phyloP scores from a whole-genome alignment of 139 green algal genomes.

The Closterium sp. region DNA sequence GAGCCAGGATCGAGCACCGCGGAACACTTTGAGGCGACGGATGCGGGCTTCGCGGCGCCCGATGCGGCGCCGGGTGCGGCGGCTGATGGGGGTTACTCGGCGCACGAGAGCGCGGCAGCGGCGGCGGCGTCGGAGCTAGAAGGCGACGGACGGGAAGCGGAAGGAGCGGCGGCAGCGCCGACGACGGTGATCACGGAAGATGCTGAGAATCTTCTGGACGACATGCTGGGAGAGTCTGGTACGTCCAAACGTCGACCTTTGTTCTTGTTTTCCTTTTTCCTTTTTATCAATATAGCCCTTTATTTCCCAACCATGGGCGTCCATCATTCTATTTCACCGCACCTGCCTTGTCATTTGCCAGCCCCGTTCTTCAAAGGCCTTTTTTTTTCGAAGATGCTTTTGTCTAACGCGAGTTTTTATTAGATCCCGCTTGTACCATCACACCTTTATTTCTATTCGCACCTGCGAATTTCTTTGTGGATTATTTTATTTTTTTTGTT shows the following conservation, averaged over 20 bases:
- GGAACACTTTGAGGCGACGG: background rate
- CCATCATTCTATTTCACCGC: too few relatives aligned
- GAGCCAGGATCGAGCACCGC: background rate
- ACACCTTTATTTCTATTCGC: too few relatives aligned
- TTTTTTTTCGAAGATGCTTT: too few relatives aligned
- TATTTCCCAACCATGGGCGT: too few relatives aligned
- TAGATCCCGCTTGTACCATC: too few relatives aligned
- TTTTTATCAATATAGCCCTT: too few relatives aligned
- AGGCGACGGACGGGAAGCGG: background rate
- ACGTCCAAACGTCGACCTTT: background rate
- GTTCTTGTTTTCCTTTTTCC: background rate
- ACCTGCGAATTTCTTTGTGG: too few relatives aligned
- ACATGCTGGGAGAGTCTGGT: background rate
- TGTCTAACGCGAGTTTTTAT: too few relatives aligned
- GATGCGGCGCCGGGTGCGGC: background rate
- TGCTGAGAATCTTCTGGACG: background rate
- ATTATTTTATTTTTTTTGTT: too few relatives aligned
- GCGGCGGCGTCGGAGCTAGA: background rate
- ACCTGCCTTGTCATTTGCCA: too few relatives aligned
- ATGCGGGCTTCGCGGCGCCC: background rate
- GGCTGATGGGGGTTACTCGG: background rate
- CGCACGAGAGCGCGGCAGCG: background rate
- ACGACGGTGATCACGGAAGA: background rate
- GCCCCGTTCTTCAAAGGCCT: too few relatives aligned
- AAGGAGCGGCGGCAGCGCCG: background rate